Evolutionary conservation across 345 rosid species (phyloP), one percentile per base, ranked within the genome.

Genomic region (Boechera divaricarpa): DNA sequence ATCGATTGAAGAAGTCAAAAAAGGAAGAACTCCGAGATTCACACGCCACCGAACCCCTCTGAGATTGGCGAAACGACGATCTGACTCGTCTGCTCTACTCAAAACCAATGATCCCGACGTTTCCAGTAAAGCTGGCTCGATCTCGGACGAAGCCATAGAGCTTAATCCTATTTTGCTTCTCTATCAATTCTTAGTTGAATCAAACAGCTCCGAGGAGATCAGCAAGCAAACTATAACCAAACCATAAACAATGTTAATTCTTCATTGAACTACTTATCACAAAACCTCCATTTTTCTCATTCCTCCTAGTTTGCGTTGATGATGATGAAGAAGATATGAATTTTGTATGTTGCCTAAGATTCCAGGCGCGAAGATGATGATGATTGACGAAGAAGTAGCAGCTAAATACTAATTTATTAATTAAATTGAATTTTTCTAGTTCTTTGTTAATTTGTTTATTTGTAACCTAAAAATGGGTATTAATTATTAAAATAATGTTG

Each of bases 11-110:
- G 93, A 83, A 39, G 85, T 74, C 4, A 79, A 76, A 51, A 83
- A 61, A 26, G 92, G 91, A 70, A 93, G 71, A 80, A 91, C 84
- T 74, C 92, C 90, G 16, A 91, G 97, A 85, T 85, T 78, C 64
- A 91, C 70, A 26, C 98, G 93, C 98, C 98, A 93, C 56, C 74
- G 88, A 5, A 91, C 88, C 13, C 97, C 83, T 58, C 97, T 85
- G 4, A 91, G 85, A 67, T 82, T 83, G 5, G 57, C 70, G 74
- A 83, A 77, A 33, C 69, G 81, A 69, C 61, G 35, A 55, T 39
- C 77, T 38, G 77, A 79, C 10, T 48, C 78, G 15, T 53, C 49
- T n/a, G 3, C 52, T 0, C 3, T 47, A 47, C 52, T 47, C 52
- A n/a, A 47, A n/a, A n/a, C 52, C 52, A 47, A 47, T n/a, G 52